Conservation (phyloP, 2,329 filamentous ascomycete genomes). For the Zarea fungicola region DNA sequence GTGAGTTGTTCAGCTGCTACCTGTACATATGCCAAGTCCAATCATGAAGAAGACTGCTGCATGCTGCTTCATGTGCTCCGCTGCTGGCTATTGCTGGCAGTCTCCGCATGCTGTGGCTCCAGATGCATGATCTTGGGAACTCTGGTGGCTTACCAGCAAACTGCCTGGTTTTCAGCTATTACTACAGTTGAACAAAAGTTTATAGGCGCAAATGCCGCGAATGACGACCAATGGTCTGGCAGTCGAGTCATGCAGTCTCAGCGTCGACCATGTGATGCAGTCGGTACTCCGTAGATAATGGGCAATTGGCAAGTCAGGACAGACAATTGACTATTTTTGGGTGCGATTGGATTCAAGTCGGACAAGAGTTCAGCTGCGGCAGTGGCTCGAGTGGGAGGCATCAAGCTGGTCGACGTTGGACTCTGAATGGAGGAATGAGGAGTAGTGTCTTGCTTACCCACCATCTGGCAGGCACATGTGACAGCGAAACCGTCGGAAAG, state of each 20-base stretch:
- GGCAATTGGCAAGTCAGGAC: neutral
- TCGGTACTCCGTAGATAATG: neutral
- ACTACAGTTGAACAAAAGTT: no score
- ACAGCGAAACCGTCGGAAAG: neutral
- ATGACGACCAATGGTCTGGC: neutral
- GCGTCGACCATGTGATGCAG: neutral
- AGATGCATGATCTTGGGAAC: neutral
- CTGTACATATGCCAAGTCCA: no score
- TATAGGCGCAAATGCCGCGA: no score
- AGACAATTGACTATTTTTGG: slow-evolving; percentile 4
- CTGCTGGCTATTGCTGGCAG: neutral
- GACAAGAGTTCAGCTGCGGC: neutral
- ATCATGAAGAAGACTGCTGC: no score
- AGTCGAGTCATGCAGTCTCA: slow-evolving; percentile 1
- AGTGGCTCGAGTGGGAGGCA: neutral
- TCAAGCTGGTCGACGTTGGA: neutral
- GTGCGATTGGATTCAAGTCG: neutral
- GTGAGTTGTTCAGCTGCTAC: no score
- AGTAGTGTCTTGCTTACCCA: neutral
- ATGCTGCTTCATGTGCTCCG: no score
- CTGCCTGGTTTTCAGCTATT: no score
- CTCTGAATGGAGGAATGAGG: no score
- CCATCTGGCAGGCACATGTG: slow-evolving; percentile 3
- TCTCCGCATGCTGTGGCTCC: slow-evolving; percentile 6
- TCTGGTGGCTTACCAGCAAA: neutral